Conservation (phyloP, 139 green algal genomes). For the Haematococcus lacustris region DNA sequence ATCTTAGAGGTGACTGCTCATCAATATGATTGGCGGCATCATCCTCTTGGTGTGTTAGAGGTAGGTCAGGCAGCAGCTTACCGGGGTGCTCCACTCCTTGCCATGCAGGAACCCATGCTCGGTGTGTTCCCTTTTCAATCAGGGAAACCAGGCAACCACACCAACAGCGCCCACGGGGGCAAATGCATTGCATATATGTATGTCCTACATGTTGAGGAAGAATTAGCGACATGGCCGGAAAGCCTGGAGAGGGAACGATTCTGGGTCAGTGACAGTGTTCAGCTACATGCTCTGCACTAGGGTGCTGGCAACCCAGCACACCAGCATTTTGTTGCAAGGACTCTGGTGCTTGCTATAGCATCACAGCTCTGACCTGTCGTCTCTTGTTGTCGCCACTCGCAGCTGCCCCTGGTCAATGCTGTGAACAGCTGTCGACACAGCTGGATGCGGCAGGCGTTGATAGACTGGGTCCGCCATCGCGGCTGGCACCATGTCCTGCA, state of each 20-base stretch:
- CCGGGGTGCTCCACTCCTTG: neutral
- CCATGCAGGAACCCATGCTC: constrained; percentile 56
- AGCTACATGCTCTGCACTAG: no score
- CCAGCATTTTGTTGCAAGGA: no score
- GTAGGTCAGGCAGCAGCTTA: neutral
- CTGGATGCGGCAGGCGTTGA: no score
- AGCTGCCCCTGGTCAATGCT: no score
- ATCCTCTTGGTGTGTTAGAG: neutral
- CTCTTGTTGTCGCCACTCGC: no score
- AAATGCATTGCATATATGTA: constrained; percentile 25
- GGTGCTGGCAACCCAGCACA: no score
- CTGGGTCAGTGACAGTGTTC: constrained; percentile 58
- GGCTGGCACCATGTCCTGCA: no score
- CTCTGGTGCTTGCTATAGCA: no score
- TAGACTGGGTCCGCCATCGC: no score
- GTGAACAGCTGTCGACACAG: no score
- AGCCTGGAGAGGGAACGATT: constrained; percentile 43
- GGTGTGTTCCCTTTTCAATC: constrained; percentile 63
- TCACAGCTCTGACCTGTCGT: no score
- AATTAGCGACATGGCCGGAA: constrained; percentile 82
- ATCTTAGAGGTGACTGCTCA: constrained; percentile 51
- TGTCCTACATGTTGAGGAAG: constrained; percentile 74
- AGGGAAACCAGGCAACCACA: constrained; percentile 37
- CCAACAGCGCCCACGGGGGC: constrained; percentile 24
- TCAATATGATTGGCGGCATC: neutral